A percentile compares a stretch with the other conserved stretches of the same genome.
Evolutionary conservation across 805 yeast genomes (phyloP).

Genomic region (Nakazawaea ishiwadae): DNA sequence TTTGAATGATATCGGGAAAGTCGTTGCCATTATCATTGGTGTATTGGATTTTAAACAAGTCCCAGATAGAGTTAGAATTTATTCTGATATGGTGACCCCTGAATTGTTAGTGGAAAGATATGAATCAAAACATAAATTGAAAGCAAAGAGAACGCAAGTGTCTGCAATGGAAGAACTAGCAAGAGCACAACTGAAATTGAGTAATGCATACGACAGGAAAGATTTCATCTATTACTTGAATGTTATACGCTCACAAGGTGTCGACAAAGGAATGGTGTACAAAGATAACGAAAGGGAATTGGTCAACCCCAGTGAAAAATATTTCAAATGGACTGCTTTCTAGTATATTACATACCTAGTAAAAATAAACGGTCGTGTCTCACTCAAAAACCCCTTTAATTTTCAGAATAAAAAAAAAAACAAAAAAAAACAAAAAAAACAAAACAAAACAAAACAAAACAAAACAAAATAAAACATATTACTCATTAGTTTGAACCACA

Average conservation of each 20-base stretch:
- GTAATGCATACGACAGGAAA: conserved; percentile 24
- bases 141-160: conserved; percentile 26
- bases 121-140: conserved; percentile 32
- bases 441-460: no score
- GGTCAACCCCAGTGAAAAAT: conserved; percentile 38
- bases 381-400: background rate
- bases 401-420: no score
- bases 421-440: no score
- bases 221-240: conserved; percentile 35
- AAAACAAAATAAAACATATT: no score
- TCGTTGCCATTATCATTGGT: conserved; percentile 36
- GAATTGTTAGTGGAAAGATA: conserved; percentile 34
- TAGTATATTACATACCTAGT: no score
- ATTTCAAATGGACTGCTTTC: conserved; percentile 37
- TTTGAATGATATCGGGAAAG: conserved; percentile 38
- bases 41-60: conserved; percentile 26
- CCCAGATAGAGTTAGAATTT: conserved; percentile 39
- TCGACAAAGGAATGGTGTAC: conserved; percentile 32
- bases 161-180: conserved; percentile 26
- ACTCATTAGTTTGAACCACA: no score
- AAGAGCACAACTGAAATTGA: conserved; percentile 24
- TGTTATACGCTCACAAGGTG: conserved; percentile 31
- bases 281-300: conserved; percentile 32
- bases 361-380: background rate
- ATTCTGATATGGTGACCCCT: conserved; percentile 33